Evolutionary conservation across 768 basidiomycete genomes (phyloP).

Genomic region (Saitozyma podzolica): DNA sequence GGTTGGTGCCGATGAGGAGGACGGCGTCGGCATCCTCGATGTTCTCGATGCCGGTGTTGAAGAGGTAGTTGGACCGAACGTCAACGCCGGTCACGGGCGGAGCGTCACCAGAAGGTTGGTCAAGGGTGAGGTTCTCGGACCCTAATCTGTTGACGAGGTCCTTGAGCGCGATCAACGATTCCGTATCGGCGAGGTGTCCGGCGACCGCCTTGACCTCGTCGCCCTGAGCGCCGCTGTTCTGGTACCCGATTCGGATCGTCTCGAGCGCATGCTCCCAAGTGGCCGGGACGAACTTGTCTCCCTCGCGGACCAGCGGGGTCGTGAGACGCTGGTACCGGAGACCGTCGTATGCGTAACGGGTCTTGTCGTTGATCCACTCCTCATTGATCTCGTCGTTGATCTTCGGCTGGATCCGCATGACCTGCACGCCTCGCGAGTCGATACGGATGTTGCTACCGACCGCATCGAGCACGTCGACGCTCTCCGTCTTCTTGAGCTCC

Average conservation of each 20-base stretch:
- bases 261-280: slow-evolving; percentile 87
- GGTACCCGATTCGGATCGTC: slow-evolving; percentile 75
- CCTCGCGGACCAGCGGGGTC: slow-evolving; percentile 81
- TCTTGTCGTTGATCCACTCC: slow-evolving; percentile 99
- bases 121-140: slow-evolving; percentile 86
- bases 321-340: slow-evolving; percentile 93
- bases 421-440: slow-evolving; percentile 90
- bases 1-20: slow-evolving; percentile 92
- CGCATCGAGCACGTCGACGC: slow-evolving; percentile 91
- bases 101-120: slow-evolving; percentile 67
- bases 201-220: slow-evolving; percentile 95
- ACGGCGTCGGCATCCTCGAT: slow-evolving; percentile 89
- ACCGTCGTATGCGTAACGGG: slow-evolving; percentile 93
- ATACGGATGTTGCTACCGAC: slow-evolving; percentile 94
- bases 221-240: slow-evolving; percentile 74
- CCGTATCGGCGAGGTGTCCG: slow-evolving; percentile 89
- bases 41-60: slow-evolving; percentile 88
- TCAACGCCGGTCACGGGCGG: slow-evolving; percentile 79
- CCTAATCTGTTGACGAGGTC: slow-evolving; percentile 89
- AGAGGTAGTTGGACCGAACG: slow-evolving; percentile 91
- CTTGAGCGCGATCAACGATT: slow-evolving; percentile 88
- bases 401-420: slow-evolving; percentile 95
- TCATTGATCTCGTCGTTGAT: slow-evolving; percentile 98
- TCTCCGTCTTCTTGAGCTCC: slow-evolving; percentile 98
- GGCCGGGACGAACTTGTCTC: slow-evolving; percentile 86